Conservation (phyloP, 768 basidiomycete species). For the Kwoniella pini region DNA sequence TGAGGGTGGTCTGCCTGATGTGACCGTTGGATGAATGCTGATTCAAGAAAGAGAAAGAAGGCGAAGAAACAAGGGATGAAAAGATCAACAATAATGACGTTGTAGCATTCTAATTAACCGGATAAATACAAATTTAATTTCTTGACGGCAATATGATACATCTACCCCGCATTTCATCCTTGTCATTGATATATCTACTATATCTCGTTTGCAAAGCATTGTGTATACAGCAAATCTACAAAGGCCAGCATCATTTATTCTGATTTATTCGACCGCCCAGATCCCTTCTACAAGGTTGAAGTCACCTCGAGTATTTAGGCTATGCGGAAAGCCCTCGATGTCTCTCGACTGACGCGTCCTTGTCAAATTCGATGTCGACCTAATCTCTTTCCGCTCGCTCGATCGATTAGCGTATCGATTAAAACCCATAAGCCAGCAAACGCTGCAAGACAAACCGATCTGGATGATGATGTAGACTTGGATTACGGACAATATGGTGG, state of each 20-base stretch:
- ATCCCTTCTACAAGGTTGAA: no score
- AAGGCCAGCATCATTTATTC: no score
- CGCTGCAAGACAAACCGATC: background rate
- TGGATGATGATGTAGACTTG: background rate
- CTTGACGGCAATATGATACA: background rate
- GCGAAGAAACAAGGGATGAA: background rate
- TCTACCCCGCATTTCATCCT: background rate
- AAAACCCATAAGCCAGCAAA: background rate
- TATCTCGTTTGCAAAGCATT: background rate
- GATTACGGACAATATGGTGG: background rate
- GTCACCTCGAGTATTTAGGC: no score
- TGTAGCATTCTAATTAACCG: constrained; percentile 1
- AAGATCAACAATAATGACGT: constrained; percentile 2
- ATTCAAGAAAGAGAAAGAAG: background rate
- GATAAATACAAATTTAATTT: background rate
- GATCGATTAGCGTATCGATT: constrained; percentile 11
- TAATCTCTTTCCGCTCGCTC: background rate
- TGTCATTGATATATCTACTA: background rate
- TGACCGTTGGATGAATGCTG: background rate
- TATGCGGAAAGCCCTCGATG: constrained; percentile 22
- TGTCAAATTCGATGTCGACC: constrained; percentile 30
- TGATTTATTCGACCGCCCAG: no score
- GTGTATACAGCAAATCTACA: no score
- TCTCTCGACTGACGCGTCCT: constrained; percentile 32
- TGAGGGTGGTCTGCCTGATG: no score